These are phyloP conservation scores for Aspergillus glaucus DNA, from an alignment of 2,329 filamentous ascomycete species.

Conservation along the genomic window DNA sequence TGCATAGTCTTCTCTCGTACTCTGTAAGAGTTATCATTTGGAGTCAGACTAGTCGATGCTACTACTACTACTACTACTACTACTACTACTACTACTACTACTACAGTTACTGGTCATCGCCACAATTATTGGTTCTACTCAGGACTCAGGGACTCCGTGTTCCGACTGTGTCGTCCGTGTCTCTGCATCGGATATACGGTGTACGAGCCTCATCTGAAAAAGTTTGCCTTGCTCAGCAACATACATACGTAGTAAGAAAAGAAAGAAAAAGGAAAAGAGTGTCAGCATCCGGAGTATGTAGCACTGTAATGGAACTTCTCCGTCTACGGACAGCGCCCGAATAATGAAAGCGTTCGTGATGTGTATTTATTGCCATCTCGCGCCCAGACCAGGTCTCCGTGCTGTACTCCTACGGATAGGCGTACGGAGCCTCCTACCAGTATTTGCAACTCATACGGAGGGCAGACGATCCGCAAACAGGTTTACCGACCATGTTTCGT, in stretches of 20 bases:
- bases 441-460: too few species aligned
- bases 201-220: neutral
- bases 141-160: neutral
- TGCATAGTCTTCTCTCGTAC: too few species aligned
- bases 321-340: neutral
- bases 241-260: too few species aligned
- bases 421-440: too few species aligned
- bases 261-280: too few species aligned
- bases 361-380: neutral
- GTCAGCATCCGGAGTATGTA: too few species aligned
- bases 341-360: neutral
- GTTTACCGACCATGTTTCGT: neutral
- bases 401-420: neutral
- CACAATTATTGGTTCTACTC: neutral
- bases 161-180: neutral
- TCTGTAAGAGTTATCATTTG: too few species aligned
- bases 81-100: too few species aligned
- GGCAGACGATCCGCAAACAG: neutral
- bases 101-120: neutral
- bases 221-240: neutral
- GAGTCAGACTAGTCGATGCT: too few species aligned
- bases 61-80: too few species aligned
- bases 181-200: neutral
- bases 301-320: too few species aligned
- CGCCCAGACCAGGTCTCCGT: neutral